phyloP scores from a whole-genome alignment of 2,329 filamentous ascomycete genomes.

The Peltaster fructicola region DNA sequence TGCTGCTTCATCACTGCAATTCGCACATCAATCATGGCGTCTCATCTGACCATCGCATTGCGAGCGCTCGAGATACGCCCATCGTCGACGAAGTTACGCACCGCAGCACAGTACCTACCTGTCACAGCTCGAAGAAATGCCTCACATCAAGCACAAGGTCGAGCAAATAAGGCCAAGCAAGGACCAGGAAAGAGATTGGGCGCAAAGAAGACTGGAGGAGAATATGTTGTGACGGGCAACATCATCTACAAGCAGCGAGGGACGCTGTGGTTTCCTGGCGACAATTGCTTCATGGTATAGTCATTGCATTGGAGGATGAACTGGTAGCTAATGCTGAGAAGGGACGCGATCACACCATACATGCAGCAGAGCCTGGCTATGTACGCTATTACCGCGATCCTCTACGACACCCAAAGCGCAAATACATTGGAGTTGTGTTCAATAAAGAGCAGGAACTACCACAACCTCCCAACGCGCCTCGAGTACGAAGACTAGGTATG shows the following conservation, averaged over 20 bases:
- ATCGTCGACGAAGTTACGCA: too few relatives aligned
- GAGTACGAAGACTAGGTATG: slow-evolving; percentile 61
- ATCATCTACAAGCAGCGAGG: slow-evolving; percentile 97
- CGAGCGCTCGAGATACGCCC: too few relatives aligned
- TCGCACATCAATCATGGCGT: too few relatives aligned
- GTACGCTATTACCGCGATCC: slow-evolving; percentile 96
- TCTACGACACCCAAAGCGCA: slow-evolving; percentile 59
- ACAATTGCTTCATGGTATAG: slow-evolving; percentile 65
- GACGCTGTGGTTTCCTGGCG: slow-evolving; percentile 84
- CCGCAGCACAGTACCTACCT: too few relatives aligned
- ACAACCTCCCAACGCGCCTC: slow-evolving; percentile 53
- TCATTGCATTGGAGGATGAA: not conserved
- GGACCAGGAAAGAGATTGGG: slow-evolving; percentile 74
- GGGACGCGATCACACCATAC: slow-evolving; percentile 92
- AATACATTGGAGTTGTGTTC: slow-evolving; percentile 90
- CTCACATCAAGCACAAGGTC: slow-evolving; percentile 46
- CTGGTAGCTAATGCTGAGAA: slow-evolving; percentile 4
- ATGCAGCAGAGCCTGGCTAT: slow-evolving; percentile 67
- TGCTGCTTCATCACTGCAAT: too few relatives aligned
- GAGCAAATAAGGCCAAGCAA: slow-evolving; percentile 52
- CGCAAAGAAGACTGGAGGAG: slow-evolving; percentile 81
- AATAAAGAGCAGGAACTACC: slow-evolving; percentile 67
- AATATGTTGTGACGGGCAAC: slow-evolving; percentile 88
- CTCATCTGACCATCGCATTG: too few relatives aligned
- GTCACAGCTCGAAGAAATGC: slow-evolving; percentile 38